Evolutionary conservation across 495 filamentous ascomycete genomes (phyloP).

Genomic region (Platismatia glauca): DNA sequence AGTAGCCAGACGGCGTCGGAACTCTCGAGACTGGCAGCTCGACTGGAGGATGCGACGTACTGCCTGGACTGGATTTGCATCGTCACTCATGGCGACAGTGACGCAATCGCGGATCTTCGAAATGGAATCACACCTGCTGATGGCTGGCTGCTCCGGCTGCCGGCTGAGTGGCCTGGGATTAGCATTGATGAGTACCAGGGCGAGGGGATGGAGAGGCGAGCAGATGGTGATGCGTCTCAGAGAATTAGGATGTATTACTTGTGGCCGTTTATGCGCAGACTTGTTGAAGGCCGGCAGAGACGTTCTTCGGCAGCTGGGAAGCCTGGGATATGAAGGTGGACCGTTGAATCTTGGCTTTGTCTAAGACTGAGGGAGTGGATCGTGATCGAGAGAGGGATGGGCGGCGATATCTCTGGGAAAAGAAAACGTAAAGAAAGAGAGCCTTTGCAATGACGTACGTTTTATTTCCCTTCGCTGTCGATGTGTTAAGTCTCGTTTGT

Average conservation of each 20-base stretch:
- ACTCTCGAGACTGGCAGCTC: not conserved
- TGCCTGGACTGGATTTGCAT: no score
- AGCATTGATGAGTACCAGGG: not conserved
- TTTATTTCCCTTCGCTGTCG: no score
- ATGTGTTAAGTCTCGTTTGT: no score
- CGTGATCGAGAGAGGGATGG: no score
- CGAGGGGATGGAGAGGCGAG: not conserved
- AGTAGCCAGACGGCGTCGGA: not conserved
- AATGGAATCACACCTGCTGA: not conserved
- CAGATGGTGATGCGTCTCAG: not conserved
- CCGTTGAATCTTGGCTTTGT: no score
- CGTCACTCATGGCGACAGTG: no score
- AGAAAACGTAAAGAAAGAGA: no score
- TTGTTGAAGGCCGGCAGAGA: not conserved
- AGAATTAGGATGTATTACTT: not conserved
- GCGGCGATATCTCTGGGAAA: no score
- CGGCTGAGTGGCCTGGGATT: not conserved
- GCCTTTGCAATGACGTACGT: no score
- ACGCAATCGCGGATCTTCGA: not conserved
- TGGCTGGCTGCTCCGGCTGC: not conserved
- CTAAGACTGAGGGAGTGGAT: no score
- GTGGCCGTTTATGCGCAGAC: not conserved
- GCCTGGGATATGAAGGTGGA: no score
- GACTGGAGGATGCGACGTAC: not conserved
- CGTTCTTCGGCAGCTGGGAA: no score